Evolutionary conservation across 371 early-diverging fungal species (phyloP), one percentile per base, ranked within the genome.

Genomic region (Haplosporangium sp.): DNA sequence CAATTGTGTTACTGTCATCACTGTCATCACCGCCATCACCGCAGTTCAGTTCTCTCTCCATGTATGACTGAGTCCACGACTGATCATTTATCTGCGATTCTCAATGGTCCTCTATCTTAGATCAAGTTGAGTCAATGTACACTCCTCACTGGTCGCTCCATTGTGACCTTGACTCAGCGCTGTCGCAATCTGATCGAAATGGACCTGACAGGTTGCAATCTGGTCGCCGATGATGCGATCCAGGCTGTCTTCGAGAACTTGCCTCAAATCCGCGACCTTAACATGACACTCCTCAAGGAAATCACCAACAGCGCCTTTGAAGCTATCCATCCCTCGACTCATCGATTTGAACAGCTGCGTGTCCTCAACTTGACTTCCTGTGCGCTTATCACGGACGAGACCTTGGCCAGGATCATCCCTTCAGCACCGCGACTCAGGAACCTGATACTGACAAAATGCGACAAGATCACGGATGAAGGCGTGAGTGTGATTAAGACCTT

Each of bases 381-480:
- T 7, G 46, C 67, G 1, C 69, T 73, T 36, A 81, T 91, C 48
- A 88, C 89, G 18, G 91, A 91, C 57, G 77, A 80, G 21, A 69
- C 89, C 5, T 60, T 91, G 1, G 74, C 82, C 42, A 69, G 70
- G 40, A 84, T 91, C 54, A 83, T 87, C 9, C 67, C 74, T 5
- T 82, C 86, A 23, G 86, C 89, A 16, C 87, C 91, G 8, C 87
- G 86, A 54, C 81, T 90, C 18, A 86, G 91, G 37, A 86, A 86
- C 56, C 67, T 90, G 8, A 80, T 86, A 14, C 64, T 90, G 43
- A 88, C 89, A 62, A 90, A 90, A 69, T 90, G 91, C 64, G 71
- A 70, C 52, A 72, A 82, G 38, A 80, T 90, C 29, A 83, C 91
- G 11, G 88, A 89, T 55, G 69, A 71, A n/a, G 84, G 84, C 18